Conservation (phyloP, 2,329 filamentous ascomycete species). For the Teratosphaeria zuluensis region DNA sequence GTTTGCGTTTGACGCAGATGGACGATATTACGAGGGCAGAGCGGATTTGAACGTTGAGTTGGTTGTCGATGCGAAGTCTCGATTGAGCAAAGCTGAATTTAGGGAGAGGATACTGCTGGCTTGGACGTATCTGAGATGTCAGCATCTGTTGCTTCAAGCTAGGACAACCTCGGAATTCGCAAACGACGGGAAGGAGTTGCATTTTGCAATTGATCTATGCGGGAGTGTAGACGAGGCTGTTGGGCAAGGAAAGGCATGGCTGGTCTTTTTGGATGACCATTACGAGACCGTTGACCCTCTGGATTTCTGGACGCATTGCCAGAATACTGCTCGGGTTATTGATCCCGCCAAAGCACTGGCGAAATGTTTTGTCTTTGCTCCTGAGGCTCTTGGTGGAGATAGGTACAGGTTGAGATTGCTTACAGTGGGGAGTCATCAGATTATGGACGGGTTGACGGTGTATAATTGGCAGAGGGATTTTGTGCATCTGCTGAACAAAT, state of each 20-base stretch:
- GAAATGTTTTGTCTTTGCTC: conserved; percentile 32
- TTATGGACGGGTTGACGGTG: conserved; percentile 35
- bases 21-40: conserved; percentile 33
- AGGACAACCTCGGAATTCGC: conserved; percentile 10
- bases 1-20: conserved; percentile 36
- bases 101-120: conserved; percentile 28
- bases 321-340: conserved; percentile 32
- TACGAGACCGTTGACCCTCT: conserved; percentile 24
- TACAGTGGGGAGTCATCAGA: conserved; percentile 35
- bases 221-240: conserved; percentile 22
- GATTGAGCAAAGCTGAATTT: conserved; percentile 19
- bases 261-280: conserved; percentile 32
- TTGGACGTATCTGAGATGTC: conserved; percentile 30
- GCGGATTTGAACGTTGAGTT: conserved; percentile 35
- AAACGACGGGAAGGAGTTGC: conserved; percentile 9
- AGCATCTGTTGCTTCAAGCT: conserved; percentile 31
- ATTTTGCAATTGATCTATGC: conserved; percentile 29
- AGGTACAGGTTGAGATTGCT: conserved; percentile 27
- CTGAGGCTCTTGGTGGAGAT: conserved; percentile 14
- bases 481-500: conserved; percentile 27
- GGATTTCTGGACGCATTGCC: conserved; percentile 33
- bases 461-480: conserved; percentile 36
- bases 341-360: conserved; percentile 29
- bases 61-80: conserved; percentile 27
- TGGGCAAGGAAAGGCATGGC: conserved; percentile 17